Base-by-base conservation (phyloP, 2,329 filamentous ascomycete genomes). In the Penicillium sp. region DNA sequence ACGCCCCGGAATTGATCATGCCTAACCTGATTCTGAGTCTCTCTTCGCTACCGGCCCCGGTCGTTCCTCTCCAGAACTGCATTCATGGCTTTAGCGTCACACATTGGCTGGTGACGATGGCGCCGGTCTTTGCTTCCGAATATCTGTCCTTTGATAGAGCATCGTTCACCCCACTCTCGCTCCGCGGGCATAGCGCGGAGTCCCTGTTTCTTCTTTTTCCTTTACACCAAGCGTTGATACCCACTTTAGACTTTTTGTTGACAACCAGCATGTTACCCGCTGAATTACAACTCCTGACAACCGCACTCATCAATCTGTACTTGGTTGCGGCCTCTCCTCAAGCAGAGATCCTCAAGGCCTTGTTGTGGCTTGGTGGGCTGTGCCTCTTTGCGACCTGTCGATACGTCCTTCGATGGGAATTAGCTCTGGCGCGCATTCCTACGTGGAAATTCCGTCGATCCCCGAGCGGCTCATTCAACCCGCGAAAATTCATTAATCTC, bases 191-290 rank as follows among this genome's bases (percentile, higher is more conserved):
- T 18, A 66, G 79, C 42, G 70, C 76, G 26, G 85, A 90, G 65
- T 72, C 72, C 7, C 69, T 85, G 32, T 74, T 79, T 27, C 73
- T 86, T 48, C 69, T 96, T 48, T 95, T 91, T 64, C 88, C 91
- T 12, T 73, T 97, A 39, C 90, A 96, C 61, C 85, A 88, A 67
- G 83, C 83, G 28, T 73, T 95, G 25, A 82, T 88, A 62, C 75
- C 79, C 28, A 81, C 87, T 28, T 67, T 97, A 47, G 82, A 88
- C 59, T 84, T 87, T 63, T 77, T 97, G 53, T 91, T 90, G 1
- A 91, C 88, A 0, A 95, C 90, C 1, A 96, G 90, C 67, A 77
- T 97, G 37, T 76, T 97, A 44, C 80, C 86, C 1, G 84, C 93
- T 4, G 93, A 98, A 67, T 77, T 96, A 37, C 89, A 96, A 60